Percentiles rank a stretch among this genome's conserved stretches.
These are phyloP conservation scores for Stylonectria norvegica DNA, from an alignment of 2,329 filamentous ascomycete genomes.

Conservation along the genomic window DNA sequence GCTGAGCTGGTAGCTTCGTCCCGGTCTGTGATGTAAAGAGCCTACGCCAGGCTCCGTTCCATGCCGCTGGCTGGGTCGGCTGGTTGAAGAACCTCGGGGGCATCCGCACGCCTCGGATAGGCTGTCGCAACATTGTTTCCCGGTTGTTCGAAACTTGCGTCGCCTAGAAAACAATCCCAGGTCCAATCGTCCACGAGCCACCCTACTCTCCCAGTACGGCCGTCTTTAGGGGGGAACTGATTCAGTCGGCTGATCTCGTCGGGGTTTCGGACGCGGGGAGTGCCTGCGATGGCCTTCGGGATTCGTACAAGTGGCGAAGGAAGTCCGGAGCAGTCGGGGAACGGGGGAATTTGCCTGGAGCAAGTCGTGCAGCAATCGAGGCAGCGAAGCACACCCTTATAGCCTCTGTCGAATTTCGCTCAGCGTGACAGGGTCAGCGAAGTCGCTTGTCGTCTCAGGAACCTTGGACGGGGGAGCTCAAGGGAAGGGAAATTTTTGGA, in stretches of 20 bases:
- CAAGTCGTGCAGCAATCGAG: too few relatives aligned
- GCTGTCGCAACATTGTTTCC: conserved; percentile 26
- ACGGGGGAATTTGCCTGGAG: too few relatives aligned
- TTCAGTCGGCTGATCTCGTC: background rate
- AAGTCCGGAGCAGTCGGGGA: too few relatives aligned
- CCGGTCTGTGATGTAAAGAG: conserved; percentile 26
- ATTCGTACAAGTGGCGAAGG: too few relatives aligned
- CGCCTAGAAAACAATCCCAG: background rate
- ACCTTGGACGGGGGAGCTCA: conserved; percentile 1
- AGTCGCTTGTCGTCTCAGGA: conserved; percentile 8
- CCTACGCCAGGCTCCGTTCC: conserved; percentile 28
- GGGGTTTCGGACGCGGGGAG: background rate
- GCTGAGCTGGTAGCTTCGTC: conserved; percentile 15
- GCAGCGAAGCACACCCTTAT: conserved; percentile 6
- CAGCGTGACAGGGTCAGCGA: too few relatives aligned
- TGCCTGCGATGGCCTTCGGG: conserved; percentile 10
- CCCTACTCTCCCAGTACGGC: background rate
- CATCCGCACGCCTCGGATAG: conserved; percentile 21
- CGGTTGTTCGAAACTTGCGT: background rate
- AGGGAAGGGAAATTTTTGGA: conserved; percentile 15
- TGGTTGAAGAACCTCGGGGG: conserved; percentile 19
- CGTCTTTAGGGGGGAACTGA: background rate
- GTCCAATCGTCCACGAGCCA: background rate
- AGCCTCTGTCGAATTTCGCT: conserved; percentile 8
- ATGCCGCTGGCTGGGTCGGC: conserved; percentile 18